A percentile compares a stretch with the other conserved stretches of the same genome.
Conservation (phyloP, 345 rosid genomes). For the Pseudoturritis turrita region DNA sequence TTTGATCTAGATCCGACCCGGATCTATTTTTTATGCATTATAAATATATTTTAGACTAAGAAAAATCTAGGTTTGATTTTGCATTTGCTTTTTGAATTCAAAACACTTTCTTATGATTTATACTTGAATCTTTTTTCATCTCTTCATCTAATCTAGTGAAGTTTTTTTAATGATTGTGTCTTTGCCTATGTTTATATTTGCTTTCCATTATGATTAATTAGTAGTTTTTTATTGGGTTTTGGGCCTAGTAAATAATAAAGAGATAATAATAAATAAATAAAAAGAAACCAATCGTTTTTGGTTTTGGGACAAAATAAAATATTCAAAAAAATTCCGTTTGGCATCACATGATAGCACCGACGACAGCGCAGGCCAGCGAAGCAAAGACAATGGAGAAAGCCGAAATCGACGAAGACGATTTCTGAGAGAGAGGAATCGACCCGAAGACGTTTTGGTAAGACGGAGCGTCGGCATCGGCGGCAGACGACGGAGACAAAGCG, state of each 20-base stretch:
- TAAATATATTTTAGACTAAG: too few relatives aligned
- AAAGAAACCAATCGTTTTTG: not conserved
- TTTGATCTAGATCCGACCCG: too few relatives aligned
- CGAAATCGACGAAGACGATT: slow-evolving; percentile 34
- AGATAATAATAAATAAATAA: not conserved
- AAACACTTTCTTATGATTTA: too few relatives aligned
- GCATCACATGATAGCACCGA: slow-evolving; percentile 39
- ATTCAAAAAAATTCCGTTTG: not conserved
- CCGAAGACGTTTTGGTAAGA: slow-evolving; percentile 71
- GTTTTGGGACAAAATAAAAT: not conserved
- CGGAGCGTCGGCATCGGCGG: slow-evolving; percentile 56
- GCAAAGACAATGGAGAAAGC: slow-evolving; percentile 36
- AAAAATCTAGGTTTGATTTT: too few relatives aligned
- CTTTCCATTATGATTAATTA: too few relatives aligned
- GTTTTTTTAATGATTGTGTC: too few relatives aligned
- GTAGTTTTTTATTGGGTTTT: too few relatives aligned
- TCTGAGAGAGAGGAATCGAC: slow-evolving; percentile 56
- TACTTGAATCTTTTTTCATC: too few relatives aligned
- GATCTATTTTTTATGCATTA: too few relatives aligned
- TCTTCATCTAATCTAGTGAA: too few relatives aligned
- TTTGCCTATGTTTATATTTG: too few relatives aligned
- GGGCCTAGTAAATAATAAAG: not conserved
- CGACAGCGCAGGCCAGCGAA: slow-evolving; percentile 34
- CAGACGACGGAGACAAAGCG: slow-evolving; percentile 51
- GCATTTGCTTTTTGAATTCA: too few relatives aligned